Conservation (phyloP, 306 rosid genomes). For the Rosa multiflora region DNA sequence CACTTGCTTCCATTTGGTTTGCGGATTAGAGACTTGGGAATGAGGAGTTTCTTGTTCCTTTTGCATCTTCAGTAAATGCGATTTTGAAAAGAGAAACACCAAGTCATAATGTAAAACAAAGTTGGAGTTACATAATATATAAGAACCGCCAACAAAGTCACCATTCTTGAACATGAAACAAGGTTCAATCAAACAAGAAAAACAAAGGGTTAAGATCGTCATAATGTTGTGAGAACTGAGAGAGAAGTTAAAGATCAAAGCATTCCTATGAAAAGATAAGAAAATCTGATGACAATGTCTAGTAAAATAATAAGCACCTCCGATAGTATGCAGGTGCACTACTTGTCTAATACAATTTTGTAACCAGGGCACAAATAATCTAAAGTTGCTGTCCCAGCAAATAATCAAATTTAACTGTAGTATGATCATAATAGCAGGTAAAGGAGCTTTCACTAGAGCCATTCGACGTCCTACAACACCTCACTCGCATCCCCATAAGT, state of each 20-base stretch:
- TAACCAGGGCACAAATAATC: neutral
- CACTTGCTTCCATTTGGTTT: neutral
- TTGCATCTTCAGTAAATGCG: no score
- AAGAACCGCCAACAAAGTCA: no score
- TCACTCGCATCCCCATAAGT: neutral
- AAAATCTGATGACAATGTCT: conserved; percentile 3
- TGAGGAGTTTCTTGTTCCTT: no score
- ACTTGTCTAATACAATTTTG: neutral
- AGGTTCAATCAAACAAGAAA: neutral
- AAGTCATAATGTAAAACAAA: no score
- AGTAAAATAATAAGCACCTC: neutral
- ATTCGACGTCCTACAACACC: neutral
- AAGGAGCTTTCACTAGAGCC: neutral
- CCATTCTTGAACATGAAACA: no score
- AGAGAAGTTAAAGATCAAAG: neutral
- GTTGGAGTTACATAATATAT: no score
- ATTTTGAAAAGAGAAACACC: no score
- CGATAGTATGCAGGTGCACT: neutral
- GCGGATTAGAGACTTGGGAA: no score
- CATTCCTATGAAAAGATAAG: neutral
- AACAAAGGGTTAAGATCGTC: neutral
- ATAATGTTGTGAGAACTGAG: no score
- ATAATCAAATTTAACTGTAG: conserved; percentile 5
- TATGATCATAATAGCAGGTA: neutral
- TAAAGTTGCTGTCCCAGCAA: neutral